A percentile compares a stretch with the other conserved stretches of the same genome.
These are phyloP conservation scores for Filobasidium uniguttulatum DNA, from an alignment of 1,284 basidiomycete species.

Conservation along the genomic window DNA sequence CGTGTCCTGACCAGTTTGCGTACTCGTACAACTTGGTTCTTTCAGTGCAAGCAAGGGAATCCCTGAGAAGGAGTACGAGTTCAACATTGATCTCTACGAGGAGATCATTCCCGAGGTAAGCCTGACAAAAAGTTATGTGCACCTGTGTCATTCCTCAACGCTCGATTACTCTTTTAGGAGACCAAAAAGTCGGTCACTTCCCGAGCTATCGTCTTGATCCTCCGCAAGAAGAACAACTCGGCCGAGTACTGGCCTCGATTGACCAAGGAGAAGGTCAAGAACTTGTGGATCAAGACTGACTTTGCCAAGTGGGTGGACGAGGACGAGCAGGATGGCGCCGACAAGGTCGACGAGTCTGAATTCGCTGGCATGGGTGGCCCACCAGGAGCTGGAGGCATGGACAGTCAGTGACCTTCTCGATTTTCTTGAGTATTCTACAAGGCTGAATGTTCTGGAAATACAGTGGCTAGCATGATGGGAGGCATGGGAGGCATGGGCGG, in stretches of 20 bases:
- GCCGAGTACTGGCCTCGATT: conserved; percentile 78
- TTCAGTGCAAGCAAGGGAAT: conserved; percentile 38
- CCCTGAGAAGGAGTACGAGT: conserved; percentile 52
- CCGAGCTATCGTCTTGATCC: conserved; percentile 50
- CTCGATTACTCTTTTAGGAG: conserved; percentile 39
- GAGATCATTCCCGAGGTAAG: conserved; percentile 61
- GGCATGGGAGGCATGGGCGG: conserved; percentile 1
- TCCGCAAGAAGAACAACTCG: conserved; percentile 65
- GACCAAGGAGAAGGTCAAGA: conserved; percentile 69
- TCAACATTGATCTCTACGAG: conserved; percentile 56
- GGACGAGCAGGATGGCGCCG: conserved; percentile 70
- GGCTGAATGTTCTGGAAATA: conserved; percentile 6
- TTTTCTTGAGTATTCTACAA: too few relatives aligned
- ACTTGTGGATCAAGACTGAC: conserved; percentile 73
- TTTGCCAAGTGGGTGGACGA: conserved; percentile 89
- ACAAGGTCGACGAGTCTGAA: conserved; percentile 26
- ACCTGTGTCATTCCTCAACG: background rate
- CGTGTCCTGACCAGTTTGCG: conserved; percentile 7
- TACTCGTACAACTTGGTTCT: background rate
- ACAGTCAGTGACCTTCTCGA: too few relatives aligned
- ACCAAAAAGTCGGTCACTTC: conserved; percentile 48
- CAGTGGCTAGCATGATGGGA: conserved; percentile 22
- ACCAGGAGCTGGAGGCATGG: conserved; percentile 14
- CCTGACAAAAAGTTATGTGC: too few relatives aligned
- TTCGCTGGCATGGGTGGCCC: conserved; percentile 16